Conservation (phyloP, 225 moss, liverwort and hornwort genomes). For the Takakia lepidozioides region DNA sequence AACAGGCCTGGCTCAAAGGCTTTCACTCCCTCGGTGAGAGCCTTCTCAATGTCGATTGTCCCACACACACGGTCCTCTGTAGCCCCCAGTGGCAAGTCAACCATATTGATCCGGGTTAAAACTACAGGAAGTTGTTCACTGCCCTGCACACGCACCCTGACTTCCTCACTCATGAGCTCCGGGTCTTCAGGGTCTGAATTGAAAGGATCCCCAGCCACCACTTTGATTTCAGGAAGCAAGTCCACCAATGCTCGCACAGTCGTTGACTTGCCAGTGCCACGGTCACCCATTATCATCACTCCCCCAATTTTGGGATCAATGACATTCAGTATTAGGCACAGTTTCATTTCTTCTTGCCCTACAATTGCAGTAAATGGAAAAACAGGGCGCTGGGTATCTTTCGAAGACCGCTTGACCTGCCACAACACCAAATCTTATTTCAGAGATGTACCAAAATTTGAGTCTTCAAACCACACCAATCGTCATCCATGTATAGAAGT, state of each 20-base stretch:
- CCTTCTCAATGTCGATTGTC: conserved; percentile 89
- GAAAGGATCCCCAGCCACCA: conserved; percentile 75
- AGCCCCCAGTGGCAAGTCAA: conserved; percentile 69
- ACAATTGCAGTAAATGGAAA: conserved; percentile 91
- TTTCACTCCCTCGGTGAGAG: conserved; percentile 86
- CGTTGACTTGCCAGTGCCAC: conserved; percentile 85
- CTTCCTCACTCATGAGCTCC: conserved; percentile 83
- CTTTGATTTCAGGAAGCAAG: conserved; percentile 62
- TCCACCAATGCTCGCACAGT: conserved; percentile 82
- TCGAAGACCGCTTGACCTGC: too few relatives aligned
- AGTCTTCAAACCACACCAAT: too few relatives aligned
- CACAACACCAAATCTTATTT: too few relatives aligned
- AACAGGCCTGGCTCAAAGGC: conserved; percentile 75
- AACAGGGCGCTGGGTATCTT: conserved; percentile 58
- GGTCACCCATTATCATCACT: conserved; percentile 91
- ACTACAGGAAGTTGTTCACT: conserved; percentile 33
- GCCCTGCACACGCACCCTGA: conserved; percentile 34
- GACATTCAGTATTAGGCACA: conserved; percentile 76
- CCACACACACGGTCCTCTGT: conserved; percentile 89
- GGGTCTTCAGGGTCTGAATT: conserved; percentile 76
- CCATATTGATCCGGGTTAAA: conserved; percentile 76
- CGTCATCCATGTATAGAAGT: too few relatives aligned
- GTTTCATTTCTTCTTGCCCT: conserved; percentile 88
- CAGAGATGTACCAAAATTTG: too few relatives aligned
- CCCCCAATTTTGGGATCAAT: conserved; percentile 90